Conservation (phyloP, 345 rosid species). For the Leavenworthia alabamica region DNA sequence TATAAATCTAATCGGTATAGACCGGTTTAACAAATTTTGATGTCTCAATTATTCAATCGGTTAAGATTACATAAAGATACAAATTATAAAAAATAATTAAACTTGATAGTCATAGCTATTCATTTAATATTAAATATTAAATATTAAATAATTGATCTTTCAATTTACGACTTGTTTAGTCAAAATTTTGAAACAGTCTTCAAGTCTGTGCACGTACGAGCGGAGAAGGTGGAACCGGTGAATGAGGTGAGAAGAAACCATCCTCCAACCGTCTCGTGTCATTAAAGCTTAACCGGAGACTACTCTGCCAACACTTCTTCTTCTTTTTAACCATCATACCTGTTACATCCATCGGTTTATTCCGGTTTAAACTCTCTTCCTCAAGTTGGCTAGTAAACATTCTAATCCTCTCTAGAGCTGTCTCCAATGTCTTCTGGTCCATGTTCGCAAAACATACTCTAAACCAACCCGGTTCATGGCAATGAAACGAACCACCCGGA, state of each 20-base stretch:
- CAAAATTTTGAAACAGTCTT: neutral
- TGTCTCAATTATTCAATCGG: conserved; percentile 9
- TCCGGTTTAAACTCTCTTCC: conserved; percentile 23
- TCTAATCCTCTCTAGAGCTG: conserved; percentile 60
- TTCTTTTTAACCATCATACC: conserved; percentile 40
- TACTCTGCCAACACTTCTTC: conserved; percentile 53
- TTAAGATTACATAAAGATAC: conserved; percentile 2
- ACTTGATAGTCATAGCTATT: conserved; percentile 27
- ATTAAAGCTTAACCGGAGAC: conserved; percentile 60
- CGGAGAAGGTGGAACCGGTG: conserved; percentile 68
- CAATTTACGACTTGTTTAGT: conserved; percentile 10
- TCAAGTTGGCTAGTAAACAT: conserved; percentile 41
- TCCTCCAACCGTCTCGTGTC: conserved; percentile 48
- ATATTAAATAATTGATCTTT: conserved; percentile 10
- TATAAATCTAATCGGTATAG: too few relatives aligned
- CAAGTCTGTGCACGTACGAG: conserved; percentile 62
- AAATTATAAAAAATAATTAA: neutral
- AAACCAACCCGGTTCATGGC: conserved; percentile 85
- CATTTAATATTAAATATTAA: conserved; percentile 13
- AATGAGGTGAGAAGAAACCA: conserved; percentile 60
- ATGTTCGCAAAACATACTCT: conserved; percentile 91
- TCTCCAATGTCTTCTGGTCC: conserved; percentile 67
- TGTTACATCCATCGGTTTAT: conserved; percentile 11
- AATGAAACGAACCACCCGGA: conserved; percentile 80
- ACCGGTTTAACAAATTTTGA: neutral